Evolutionary conservation across 1,139 yeast species (phyloP).

Genomic region (Pichia sp.): DNA sequence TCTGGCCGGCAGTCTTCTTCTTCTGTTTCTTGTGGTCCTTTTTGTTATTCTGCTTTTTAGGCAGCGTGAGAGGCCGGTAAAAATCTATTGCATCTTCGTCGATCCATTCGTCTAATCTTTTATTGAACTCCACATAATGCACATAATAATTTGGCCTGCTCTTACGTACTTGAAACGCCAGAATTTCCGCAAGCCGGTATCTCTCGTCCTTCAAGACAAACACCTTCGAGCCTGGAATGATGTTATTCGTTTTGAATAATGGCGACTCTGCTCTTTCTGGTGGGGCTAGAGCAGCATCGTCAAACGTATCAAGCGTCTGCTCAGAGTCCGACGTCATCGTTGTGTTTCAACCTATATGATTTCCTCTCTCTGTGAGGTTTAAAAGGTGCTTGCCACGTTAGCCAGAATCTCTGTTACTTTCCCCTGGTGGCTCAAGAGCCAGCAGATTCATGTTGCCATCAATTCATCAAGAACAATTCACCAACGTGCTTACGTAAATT

Average conservation of each 20-base stretch:
- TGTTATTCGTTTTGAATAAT: slow-evolving; percentile 41
- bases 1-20: slow-evolving; percentile 30
- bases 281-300: slow-evolving; percentile 28
- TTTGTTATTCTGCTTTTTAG: slow-evolving; percentile 47
- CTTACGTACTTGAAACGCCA: slow-evolving; percentile 71
- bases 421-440: too few species aligned
- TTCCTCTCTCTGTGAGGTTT: too few species aligned
- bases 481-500: background rate
- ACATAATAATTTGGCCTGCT: slow-evolving; percentile 82
- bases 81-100: slow-evolving; percentile 66
- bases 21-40: slow-evolving; percentile 46
- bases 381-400: background rate
- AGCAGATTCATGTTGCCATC: slow-evolving; percentile 1
- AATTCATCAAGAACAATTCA: background rate
- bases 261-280: slow-evolving; percentile 28
- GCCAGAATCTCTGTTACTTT: too few species aligned
- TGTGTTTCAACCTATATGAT: background rate
- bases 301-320: slow-evolving; percentile 27
- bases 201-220: slow-evolving; percentile 79
- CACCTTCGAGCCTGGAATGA: slow-evolving; percentile 72
- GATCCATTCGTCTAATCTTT: slow-evolving; percentile 94
- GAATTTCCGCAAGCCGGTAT: slow-evolving; percentile 74
- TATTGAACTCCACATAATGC: slow-evolving; percentile 90
- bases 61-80: slow-evolving; percentile 61
- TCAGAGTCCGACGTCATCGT: slow-evolving; percentile 31